These are phyloP conservation scores for Gossypium trilobum DNA, from an alignment of 441 rosid species.

Conservation along the genomic window DNA sequence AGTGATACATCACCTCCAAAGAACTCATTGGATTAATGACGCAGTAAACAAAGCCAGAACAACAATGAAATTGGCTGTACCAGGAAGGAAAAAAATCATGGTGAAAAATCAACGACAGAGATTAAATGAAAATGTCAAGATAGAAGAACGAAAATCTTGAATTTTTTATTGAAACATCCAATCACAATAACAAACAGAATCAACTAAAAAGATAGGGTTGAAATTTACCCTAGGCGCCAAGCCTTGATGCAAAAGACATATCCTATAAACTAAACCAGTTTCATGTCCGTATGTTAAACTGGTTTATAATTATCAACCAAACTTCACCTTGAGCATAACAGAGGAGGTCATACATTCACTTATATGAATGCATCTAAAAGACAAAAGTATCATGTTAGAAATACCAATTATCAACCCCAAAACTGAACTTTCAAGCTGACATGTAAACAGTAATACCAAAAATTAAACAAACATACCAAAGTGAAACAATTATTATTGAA, in stretches of 20 bases:
- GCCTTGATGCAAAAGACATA: neutral
- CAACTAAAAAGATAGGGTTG: neutral
- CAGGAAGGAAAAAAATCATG: neutral
- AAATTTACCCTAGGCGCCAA: neutral
- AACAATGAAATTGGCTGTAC: neutral
- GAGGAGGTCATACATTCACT: neutral
- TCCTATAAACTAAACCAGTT: neutral
- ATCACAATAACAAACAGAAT: neutral
- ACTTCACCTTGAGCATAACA: neutral
- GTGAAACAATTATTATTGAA: neutral
- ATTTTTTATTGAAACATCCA: neutral
- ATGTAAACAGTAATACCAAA: neutral
- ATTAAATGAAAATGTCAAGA: neutral
- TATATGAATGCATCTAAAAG: neutral
- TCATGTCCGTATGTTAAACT: neutral
- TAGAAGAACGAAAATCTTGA: neutral
- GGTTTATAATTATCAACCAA: neutral
- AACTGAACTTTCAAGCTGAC: slow-evolving; percentile 1
- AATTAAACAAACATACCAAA: neutral
- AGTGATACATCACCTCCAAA: neutral
- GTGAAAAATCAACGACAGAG: neutral
- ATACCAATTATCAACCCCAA: slow-evolving; percentile 12
- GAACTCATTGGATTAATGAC: neutral
- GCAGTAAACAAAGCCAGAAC: neutral
- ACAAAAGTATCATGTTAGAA: neutral